phyloP scores from a whole-genome alignment of 495 filamentous ascomycete species.

The Bathelium albidoporum region DNA sequence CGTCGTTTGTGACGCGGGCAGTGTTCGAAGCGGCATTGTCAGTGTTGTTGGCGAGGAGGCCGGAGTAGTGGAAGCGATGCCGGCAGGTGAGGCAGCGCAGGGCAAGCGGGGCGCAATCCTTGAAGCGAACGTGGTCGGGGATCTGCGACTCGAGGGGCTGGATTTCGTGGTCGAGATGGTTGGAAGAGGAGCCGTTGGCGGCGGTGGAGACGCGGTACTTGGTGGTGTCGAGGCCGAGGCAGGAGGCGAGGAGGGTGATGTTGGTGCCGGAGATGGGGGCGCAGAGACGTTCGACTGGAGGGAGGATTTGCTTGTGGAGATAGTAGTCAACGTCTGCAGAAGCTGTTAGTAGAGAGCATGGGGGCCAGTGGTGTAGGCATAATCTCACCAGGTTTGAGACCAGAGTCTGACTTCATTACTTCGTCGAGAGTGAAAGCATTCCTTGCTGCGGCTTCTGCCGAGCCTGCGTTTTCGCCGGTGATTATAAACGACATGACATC shows the following conservation, averaged over 20 bases:
- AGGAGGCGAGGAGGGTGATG: slow-evolving; percentile 76
- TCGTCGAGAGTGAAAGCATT: slow-evolving; percentile 81
- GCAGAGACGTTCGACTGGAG: slow-evolving; percentile 94
- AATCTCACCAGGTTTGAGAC: slow-evolving; percentile 44
- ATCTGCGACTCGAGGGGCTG: slow-evolving; percentile 89
- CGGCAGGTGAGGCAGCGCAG: slow-evolving; percentile 79
- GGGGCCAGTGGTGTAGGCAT: not conserved
- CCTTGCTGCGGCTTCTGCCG: slow-evolving; percentile 67
- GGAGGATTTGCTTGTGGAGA: slow-evolving; percentile 95
- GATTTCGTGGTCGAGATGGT: slow-evolving; percentile 50
- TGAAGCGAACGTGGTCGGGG: slow-evolving; percentile 76
- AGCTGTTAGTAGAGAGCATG: not conserved
- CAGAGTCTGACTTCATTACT: slow-evolving; percentile 63
- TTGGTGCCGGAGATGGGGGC: slow-evolving; percentile 91
- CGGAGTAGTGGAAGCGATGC: slow-evolving; percentile 59
- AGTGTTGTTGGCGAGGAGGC: slow-evolving; percentile 37
- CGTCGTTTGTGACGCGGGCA: slow-evolving; percentile 43
- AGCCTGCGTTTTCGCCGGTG: slow-evolving; percentile 62
- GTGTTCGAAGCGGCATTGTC: slow-evolving; percentile 43
- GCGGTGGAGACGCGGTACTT: slow-evolving; percentile 63
- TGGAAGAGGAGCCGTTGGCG: slow-evolving; percentile 25
- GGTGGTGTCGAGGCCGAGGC: slow-evolving; percentile 77
- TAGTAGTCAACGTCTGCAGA: slow-evolving; percentile 82
- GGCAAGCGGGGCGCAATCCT: slow-evolving; percentile 58
- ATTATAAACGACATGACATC: slow-evolving; percentile 96